These are phyloP conservation scores for Fonsecaea multimorphosa DNA, from an alignment of 2,329 filamentous ascomycete genomes.

Conservation along the genomic window DNA sequence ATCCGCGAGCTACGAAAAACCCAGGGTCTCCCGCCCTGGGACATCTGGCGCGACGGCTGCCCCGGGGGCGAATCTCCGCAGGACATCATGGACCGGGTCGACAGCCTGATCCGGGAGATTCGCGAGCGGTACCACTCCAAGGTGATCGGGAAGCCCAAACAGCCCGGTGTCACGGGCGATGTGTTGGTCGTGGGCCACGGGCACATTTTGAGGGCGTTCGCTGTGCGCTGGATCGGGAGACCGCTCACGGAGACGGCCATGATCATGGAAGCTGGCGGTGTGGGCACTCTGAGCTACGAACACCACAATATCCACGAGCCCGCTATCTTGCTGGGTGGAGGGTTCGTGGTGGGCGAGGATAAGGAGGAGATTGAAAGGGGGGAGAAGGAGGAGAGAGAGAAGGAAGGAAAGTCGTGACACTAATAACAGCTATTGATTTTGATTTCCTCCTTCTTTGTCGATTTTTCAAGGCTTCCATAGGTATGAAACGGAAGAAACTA, in stretches of 20 bases:
- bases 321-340: conserved; percentile 77
- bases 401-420: conserved; percentile 11
- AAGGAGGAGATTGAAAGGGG: conserved; percentile 11
- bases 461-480: not conserved
- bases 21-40: conserved; percentile 69
- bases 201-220: conserved; percentile 85
- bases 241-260: conserved; percentile 76
- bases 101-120: conserved; percentile 77
- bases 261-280: conserved; percentile 85
- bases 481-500: not conserved
- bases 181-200: conserved; percentile 86
- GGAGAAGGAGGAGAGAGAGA: conserved; percentile 22
- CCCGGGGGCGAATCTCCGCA: conserved; percentile 81
- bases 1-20: conserved; percentile 66
- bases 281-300: conserved; percentile 82
- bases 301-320: conserved; percentile 79
- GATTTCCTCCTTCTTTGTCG: not conserved
- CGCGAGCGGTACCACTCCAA: conserved; percentile 68
- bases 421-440: not conserved
- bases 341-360: conserved; percentile 59
- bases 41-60: conserved; percentile 90
- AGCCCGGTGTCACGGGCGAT: conserved; percentile 58
- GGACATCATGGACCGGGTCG: conserved; percentile 74
- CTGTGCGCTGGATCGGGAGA: conserved; percentile 82
- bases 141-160: conserved; percentile 63